A percentile compares a stretch with the other conserved stretches of the same genome.
Evolutionary conservation across 176 grass and related monocot genomes (phyloP).

Genomic region (Aegilops sharonensis): DNA sequence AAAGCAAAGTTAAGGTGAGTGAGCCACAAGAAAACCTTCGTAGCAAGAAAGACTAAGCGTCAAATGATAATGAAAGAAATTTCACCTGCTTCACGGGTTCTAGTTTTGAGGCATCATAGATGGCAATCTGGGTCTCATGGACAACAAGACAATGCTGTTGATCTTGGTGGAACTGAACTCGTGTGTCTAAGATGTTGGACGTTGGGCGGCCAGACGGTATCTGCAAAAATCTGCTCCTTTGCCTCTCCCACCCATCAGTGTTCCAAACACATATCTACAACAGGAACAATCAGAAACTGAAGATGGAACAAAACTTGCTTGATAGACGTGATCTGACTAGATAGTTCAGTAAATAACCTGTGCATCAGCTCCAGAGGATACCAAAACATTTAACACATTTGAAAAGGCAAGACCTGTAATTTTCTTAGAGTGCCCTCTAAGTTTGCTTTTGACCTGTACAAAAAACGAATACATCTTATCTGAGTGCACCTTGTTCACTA

Average conservation of each 20-base stretch:
- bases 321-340: background rate
- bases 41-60: background rate
- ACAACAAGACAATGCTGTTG: slow-evolving; percentile 93
- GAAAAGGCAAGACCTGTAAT: slow-evolving; percentile 98
- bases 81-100: slow-evolving; percentile 78
- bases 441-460: slow-evolving; percentile 95
- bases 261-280: slow-evolving; percentile 91
- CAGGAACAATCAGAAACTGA: slow-evolving; percentile 17
- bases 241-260: slow-evolving; percentile 95
- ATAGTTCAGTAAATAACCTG: slow-evolving; percentile 66
- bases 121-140: slow-evolving; percentile 96
- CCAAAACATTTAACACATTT: slow-evolving; percentile 81
- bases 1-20: slow-evolving; percentile 26
- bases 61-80: background rate
- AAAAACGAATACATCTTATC: slow-evolving; percentile 2
- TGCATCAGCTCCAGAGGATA: slow-evolving; percentile 95
- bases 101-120: slow-evolving; percentile 88
- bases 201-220: slow-evolving; percentile 59
- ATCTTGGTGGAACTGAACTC: slow-evolving; percentile 98
- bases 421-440: slow-evolving; percentile 95
- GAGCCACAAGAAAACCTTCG: slow-evolving; percentile 26
- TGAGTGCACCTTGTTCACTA: slow-evolving; percentile 2
- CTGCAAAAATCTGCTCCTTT: slow-evolving; percentile 76
- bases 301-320: slow-evolving; percentile 1
- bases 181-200: slow-evolving; percentile 79